Base-by-base conservation (phyloP, 495 filamentous ascomycete species). In the Podospora conica region DNA sequence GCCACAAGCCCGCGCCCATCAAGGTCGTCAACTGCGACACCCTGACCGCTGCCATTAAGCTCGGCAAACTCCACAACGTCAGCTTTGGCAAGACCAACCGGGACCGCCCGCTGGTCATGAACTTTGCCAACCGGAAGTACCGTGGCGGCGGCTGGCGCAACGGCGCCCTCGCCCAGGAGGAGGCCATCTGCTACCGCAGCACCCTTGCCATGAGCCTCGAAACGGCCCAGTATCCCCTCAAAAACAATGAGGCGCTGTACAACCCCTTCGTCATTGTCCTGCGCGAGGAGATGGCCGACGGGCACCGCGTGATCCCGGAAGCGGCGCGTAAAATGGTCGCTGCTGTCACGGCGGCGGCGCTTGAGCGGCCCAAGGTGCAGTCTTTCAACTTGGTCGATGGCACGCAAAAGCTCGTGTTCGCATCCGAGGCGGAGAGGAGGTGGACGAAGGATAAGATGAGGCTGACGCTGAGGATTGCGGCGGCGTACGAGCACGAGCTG, bases 101-200 rank as follows among this genome's bases (percentile, higher is more conserved):
- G 1, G 40, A 29, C 3, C 33, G 18, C 9, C 59, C 59, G 28
- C 33, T 61, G 22, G 40, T 61, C 59, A 75, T 90, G 57, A 89
- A 88, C 69, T 78, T 88, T 61, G 87, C 85, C 27, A 85, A 81
- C 60, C 80, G 79, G 12, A n/a, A 63, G 1, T 62, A 53, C 0
- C 69, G 77, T 7, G 87, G 85, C 31, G 86, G 88, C n/a, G 84
- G 82, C 20, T 90, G 82, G 81, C 66, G 78, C 2, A 69, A 70
- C 9, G 86, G 85, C 12, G 67, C 82, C 24, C 68, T 76, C 27
- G 86, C 87, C 1, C 88, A 90, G 70, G 88, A 90, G 70, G 87
- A 89, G 72, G 78, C 82, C 7, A 70, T 90, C 23, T 89, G 82
- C 74, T 87, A 83, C 70, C 84, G 86, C 53, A 86, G 81, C 66